phyloP scores from a whole-genome alignment of 192 early-diverging fungal species.

The Podila minutissima region DNA sequence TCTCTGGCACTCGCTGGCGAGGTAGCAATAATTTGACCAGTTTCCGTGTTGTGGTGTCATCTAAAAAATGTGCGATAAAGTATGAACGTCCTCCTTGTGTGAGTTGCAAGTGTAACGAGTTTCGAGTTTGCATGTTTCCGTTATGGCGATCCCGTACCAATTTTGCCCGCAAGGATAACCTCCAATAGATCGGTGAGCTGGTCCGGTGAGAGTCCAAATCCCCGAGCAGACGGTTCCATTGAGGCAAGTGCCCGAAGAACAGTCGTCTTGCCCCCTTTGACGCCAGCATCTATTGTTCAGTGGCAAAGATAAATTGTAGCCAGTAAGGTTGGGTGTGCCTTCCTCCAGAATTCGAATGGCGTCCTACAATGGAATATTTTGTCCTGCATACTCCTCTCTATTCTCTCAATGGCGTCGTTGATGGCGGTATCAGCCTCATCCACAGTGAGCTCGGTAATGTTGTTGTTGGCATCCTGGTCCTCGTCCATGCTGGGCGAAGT shows the following conservation, averaged over 20 bases:
- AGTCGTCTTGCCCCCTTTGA: constrained; percentile 33
- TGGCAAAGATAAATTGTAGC: not conserved
- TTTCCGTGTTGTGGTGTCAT: constrained; percentile 36
- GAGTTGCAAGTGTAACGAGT: no score
- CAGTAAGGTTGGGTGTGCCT: not conserved
- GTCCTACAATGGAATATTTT: no score
- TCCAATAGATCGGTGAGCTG: constrained; percentile 40
- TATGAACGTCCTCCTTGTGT: no score
- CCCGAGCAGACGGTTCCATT: constrained; percentile 19
- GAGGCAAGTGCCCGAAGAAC: constrained; percentile 14
- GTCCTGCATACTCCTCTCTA: constrained; percentile 24
- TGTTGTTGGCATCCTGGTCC: not conserved
- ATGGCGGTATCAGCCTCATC: constrained; percentile 31
- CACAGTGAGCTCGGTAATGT: constrained; percentile 11
- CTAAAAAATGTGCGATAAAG: constrained; percentile 4
- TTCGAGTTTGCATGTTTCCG: not conserved
- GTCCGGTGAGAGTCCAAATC: constrained; percentile 41
- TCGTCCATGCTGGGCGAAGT: not conserved
- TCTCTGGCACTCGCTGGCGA: constrained; percentile 41
- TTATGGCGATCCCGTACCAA: constrained; percentile 22
- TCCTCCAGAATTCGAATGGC: not conserved
- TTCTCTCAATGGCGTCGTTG: constrained; percentile 20
- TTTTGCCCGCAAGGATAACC: constrained; percentile 35
- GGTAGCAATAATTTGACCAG: constrained; percentile 53
- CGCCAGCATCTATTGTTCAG: constrained; percentile 30